phyloP scores from a whole-genome alignment of 306 rosid genomes.

The Clitoria ternatea region DNA sequence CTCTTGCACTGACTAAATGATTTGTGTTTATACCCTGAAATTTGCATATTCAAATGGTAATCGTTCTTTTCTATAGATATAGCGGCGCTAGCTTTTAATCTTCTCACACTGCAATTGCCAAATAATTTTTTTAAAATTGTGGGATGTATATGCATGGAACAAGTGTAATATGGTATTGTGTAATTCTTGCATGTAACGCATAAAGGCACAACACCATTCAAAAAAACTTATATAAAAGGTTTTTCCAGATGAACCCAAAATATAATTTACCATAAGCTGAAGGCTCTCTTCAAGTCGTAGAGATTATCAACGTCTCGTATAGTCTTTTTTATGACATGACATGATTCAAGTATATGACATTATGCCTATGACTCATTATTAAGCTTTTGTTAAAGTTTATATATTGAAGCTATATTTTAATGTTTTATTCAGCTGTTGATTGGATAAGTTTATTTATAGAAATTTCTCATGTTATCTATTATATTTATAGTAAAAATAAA shows the following conservation, averaged over 20 bases:
- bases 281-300: too few species aligned
- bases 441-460: too few species aligned
- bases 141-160: not conserved
- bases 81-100: not conserved
- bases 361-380: too few species aligned
- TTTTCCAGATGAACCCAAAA: too few species aligned
- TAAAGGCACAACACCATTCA: not conserved
- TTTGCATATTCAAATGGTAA: not conserved
- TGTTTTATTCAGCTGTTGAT: not conserved
- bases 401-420: not conserved
- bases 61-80: conserved; percentile 3
- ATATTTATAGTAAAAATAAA: too few species aligned
- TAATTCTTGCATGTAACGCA: not conserved
- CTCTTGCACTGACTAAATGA: conserved; percentile 4
- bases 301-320: too few species aligned
- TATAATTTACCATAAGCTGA: too few species aligned
- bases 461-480: too few species aligned
- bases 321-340: too few species aligned
- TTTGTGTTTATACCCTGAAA: conserved; percentile 1
- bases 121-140: not conserved
- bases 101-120: not conserved
- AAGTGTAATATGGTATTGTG: not conserved
- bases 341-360: too few species aligned
- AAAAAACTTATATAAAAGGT: too few species aligned
- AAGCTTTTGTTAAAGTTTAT: not conserved